Conservation (phyloP, 352 stramenopile species). For the Pythium sp. region DNA sequence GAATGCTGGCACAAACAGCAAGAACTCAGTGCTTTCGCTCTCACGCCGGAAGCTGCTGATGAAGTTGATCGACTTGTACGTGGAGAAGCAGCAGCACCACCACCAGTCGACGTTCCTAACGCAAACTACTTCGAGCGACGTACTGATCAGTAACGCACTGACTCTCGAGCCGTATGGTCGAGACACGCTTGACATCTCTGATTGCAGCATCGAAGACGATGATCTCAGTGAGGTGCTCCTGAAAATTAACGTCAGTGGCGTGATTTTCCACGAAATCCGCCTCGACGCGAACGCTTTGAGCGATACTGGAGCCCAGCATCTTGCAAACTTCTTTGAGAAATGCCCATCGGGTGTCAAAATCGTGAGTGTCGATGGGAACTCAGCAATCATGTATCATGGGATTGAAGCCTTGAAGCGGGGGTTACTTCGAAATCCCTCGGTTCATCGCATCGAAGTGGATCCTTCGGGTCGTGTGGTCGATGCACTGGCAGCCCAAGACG, state of each 20-base stretch:
- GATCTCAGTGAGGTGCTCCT: constrained; percentile 39
- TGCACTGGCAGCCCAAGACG: constrained; percentile 15
- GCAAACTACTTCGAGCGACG: constrained; percentile 36
- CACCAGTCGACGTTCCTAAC: constrained; percentile 50
- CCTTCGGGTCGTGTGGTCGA: constrained; percentile 15
- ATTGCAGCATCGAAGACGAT: constrained; percentile 34
- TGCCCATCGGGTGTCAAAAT: constrained; percentile 19
- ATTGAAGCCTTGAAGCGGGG: constrained; percentile 28
- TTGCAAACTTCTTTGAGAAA: constrained; percentile 47
- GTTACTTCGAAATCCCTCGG: constrained; percentile 26
- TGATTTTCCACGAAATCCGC: constrained; percentile 30
- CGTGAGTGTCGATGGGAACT: constrained; percentile 33
- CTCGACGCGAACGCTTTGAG: constrained; percentile 38
- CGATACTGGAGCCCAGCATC: constrained; percentile 33
- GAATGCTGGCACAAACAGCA: constrained; percentile 7
- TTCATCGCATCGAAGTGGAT: constrained; percentile 30
- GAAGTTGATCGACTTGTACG: constrained; percentile 41
- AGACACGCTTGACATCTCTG: constrained; percentile 25
- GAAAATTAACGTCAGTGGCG: constrained; percentile 37
- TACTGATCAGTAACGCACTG: constrained; percentile 26
- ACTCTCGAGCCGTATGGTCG: constrained; percentile 8
- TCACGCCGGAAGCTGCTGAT: constrained; percentile 34
- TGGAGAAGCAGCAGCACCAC: constrained; percentile 25
- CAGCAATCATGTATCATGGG: constrained; percentile 30
- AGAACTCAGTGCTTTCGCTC: not conserved